These are phyloP conservation scores for Spathaspora passalidarum DNA, from an alignment of 805 yeast species.

Conservation along the genomic window DNA sequence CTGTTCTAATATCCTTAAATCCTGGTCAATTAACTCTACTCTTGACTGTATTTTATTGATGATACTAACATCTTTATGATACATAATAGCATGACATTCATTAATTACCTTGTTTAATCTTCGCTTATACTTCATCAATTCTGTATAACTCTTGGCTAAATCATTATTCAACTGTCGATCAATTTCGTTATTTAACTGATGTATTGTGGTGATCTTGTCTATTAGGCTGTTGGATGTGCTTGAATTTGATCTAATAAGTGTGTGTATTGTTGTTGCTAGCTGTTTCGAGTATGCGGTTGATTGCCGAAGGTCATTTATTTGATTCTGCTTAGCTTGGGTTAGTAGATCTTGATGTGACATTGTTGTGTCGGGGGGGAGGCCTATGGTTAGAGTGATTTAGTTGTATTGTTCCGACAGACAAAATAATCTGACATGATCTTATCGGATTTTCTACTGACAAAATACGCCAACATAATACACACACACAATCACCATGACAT, in stretches of 20 bases:
- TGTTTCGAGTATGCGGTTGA: conserved; percentile 26
- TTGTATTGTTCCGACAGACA: no score
- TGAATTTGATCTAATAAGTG: conserved; percentile 26
- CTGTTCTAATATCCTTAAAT: conserved; percentile 65
- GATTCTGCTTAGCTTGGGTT: conserved; percentile 32
- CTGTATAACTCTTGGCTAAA: conserved; percentile 28
- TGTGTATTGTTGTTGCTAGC: conserved; percentile 18
- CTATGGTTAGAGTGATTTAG: no score
- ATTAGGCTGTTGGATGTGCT: conserved; percentile 11
- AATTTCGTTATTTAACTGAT: conserved; percentile 35
- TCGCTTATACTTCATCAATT: conserved; percentile 20
- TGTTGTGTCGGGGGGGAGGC: conserved; percentile 1
- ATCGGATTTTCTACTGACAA: no score
- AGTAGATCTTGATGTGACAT: conserved; percentile 26
- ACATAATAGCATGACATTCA: conserved; percentile 3
- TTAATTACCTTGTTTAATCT: conserved; percentile 22
- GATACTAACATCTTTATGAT: neutral
- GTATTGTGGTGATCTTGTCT: conserved; percentile 40
- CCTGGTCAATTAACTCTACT: conserved; percentile 71
- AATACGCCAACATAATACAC: no score
- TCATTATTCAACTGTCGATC: conserved; percentile 33
- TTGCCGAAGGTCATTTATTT: conserved; percentile 22
- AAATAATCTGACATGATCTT: no score
- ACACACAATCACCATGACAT: no score
- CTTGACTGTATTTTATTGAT: conserved; percentile 24